These are phyloP conservation scores for Leccinum olivaceopallidum DNA, from an alignment of 768 basidiomycete genomes.

Conservation along the genomic window DNA sequence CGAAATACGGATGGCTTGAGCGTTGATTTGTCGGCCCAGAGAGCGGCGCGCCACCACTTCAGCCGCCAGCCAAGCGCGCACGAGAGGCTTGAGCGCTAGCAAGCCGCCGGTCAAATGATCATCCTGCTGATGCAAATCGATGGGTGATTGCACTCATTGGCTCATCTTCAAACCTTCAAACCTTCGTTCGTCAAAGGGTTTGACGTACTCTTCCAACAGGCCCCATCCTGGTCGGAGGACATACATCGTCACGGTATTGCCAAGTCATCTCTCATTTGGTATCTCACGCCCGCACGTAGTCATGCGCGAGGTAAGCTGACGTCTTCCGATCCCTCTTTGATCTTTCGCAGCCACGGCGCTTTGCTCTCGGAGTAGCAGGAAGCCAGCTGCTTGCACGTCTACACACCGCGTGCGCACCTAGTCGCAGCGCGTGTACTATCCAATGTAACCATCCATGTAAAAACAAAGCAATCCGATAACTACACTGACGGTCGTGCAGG, in stretches of 20 bases:
- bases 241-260: neutral
- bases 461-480: neutral
- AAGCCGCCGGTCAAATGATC: neutral
- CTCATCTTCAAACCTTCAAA: neutral
- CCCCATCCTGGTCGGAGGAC: conserved; percentile 7
- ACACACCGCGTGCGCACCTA: neutral
- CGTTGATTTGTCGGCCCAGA: neutral
- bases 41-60: neutral
- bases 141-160: neutral
- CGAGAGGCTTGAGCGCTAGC: neutral
- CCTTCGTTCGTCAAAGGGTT: neutral
- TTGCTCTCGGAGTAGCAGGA: neutral
- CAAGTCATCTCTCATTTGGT: neutral
- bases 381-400: neutral
- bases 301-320: neutral
- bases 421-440: neutral
- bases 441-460: neutral
- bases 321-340: neutral
- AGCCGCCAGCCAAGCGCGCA: neutral
- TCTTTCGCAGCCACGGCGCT: neutral
- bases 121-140: neutral
- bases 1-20: neutral
- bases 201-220: neutral
- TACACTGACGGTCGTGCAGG: neutral
- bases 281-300: neutral